These are phyloP conservation scores for Stagonosporopsis vannaccii DNA, from an alignment of 2,329 filamentous ascomycete genomes.

Conservation along the genomic window DNA sequence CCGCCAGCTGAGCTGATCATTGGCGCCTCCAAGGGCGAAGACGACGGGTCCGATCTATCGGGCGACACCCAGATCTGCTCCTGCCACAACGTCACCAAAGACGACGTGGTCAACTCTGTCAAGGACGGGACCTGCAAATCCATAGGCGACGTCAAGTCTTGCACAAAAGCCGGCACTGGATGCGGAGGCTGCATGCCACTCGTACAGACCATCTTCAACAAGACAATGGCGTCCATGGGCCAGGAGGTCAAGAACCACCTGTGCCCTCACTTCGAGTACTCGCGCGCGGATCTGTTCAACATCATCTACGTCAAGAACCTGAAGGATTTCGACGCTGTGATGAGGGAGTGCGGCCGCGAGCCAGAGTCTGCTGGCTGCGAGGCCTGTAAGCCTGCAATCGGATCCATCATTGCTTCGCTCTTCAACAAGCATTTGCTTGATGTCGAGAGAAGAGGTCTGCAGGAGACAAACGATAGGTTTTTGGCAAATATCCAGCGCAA, in stretches of 20 bases:
- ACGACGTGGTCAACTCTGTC: conserved; percentile 74
- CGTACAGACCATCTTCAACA: conserved; percentile 88
- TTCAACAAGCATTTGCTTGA: conserved; percentile 87
- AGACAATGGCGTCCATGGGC: conserved; percentile 83
- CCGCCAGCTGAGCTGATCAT: conserved; percentile 85
- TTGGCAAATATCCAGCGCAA: conserved; percentile 90
- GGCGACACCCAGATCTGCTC: conserved; percentile 91
- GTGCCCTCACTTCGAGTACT: conserved; percentile 84
- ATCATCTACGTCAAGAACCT: conserved; percentile 84
- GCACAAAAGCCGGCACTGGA: conserved; percentile 89
- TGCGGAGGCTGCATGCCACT: conserved; percentile 91
- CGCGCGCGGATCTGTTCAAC: conserved; percentile 87
- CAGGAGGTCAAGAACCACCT: conserved; percentile 87
- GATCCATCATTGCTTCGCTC: conserved; percentile 79
- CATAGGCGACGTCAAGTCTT: conserved; percentile 82
- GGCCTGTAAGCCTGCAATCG: conserved; percentile 83
- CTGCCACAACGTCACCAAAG: conserved; percentile 91
- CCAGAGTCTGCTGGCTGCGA: conserved; percentile 80
- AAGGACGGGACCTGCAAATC: conserved; percentile 83
- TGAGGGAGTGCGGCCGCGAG: conserved; percentile 78
- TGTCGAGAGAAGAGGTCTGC: conserved; percentile 72
- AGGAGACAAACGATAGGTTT: conserved; percentile 90
- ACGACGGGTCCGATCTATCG: conserved; percentile 76
- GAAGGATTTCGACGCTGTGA: conserved; percentile 75
- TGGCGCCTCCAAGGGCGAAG: conserved; percentile 75